These are phyloP conservation scores for Chlorencoelia australis DNA, from an alignment of 2,329 filamentous ascomycete genomes.

Conservation along the genomic window DNA sequence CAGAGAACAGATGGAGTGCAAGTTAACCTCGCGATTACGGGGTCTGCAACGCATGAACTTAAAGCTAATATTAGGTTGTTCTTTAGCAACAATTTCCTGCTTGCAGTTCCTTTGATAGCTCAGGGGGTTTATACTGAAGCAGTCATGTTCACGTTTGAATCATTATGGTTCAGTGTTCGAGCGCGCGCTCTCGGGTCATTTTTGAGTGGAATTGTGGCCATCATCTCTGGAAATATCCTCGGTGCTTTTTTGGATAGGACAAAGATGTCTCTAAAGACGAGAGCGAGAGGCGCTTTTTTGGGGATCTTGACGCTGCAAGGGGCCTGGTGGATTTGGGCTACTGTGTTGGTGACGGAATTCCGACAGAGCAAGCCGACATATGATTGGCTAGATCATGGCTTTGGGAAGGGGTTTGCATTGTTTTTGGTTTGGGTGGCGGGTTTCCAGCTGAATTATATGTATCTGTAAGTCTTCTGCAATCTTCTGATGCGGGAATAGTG, in stretches of 20 bases:
- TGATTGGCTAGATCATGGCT: slow-evolving; percentile 55
- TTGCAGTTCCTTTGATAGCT: slow-evolving; percentile 57
- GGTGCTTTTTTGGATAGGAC: slow-evolving; percentile 32
- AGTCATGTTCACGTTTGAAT: slow-evolving; percentile 61
- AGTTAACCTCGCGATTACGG: slow-evolving; percentile 47
- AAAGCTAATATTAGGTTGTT: slow-evolving; percentile 49
- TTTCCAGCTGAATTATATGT: slow-evolving; percentile 67
- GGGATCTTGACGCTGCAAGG: slow-evolving; percentile 41
- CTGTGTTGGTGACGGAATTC: slow-evolving; percentile 53
- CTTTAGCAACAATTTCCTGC: slow-evolving; percentile 48
- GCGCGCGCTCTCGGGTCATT: slow-evolving; percentile 62
- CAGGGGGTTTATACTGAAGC: slow-evolving; percentile 63
- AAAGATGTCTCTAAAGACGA: slow-evolving; percentile 15
- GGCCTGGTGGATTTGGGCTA: slow-evolving; percentile 64
- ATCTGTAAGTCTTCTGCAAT: slow-evolving; percentile 37
- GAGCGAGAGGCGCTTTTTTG: slow-evolving; percentile 20
- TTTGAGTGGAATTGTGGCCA: slow-evolving; percentile 55
- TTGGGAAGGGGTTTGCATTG: slow-evolving; percentile 55
- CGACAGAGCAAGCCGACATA: slow-evolving; percentile 44
- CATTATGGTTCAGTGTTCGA: slow-evolving; percentile 60
- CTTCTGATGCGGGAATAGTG: neutral
- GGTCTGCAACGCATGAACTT: slow-evolving; percentile 48
- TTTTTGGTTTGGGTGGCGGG: slow-evolving; percentile 57
- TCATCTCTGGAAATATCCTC: slow-evolving; percentile 54
- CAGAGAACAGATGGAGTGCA: slow-evolving; percentile 54